phyloP scores from a whole-genome alignment of 768 basidiomycete genomes.

The Suillus luteus region DNA sequence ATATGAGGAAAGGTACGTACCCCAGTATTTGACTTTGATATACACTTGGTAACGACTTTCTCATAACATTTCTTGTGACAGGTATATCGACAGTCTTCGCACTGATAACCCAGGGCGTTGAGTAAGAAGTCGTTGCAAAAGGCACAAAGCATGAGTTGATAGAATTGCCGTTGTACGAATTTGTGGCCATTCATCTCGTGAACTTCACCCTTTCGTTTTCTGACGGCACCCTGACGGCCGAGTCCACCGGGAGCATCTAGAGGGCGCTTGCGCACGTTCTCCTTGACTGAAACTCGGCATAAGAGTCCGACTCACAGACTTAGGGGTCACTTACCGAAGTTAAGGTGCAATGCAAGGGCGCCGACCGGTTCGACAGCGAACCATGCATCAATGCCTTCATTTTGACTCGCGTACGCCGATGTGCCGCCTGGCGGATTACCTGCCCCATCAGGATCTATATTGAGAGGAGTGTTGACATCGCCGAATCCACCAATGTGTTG shows the following conservation, averaged over 20 bases:
- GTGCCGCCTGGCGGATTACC: slow-evolving; percentile 33
- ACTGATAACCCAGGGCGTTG: slow-evolving; percentile 97
- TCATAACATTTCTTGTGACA: slow-evolving; percentile 99
- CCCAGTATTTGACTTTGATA: slow-evolving; percentile 93
- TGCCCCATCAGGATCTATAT: slow-evolving; percentile 36
- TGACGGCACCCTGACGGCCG: slow-evolving; percentile 96
- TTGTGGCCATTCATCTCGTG: slow-evolving; percentile 99
- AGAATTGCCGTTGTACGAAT: slow-evolving; percentile 96
- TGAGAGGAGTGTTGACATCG: slow-evolving; percentile 45
- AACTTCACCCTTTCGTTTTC: slow-evolving; percentile 96
- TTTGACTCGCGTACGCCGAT: slow-evolving; percentile 24
- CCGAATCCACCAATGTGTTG: slow-evolving; percentile 52
- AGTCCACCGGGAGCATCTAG: slow-evolving; percentile 88
- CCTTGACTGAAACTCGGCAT: slow-evolving; percentile 71
- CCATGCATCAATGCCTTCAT: slow-evolving; percentile 94
- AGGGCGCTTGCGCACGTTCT: slow-evolving; percentile 96
- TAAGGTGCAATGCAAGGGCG: slow-evolving; percentile 81
- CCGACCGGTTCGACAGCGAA: slow-evolving; percentile 98
- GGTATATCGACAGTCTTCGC: slow-evolving; percentile 98
- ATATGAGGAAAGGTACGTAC: slow-evolving; percentile 48
- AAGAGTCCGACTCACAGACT: slow-evolving; percentile 1
- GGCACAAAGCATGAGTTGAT: slow-evolving; percentile 97
- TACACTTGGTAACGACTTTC: slow-evolving; percentile 99
- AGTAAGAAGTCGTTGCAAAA: slow-evolving; percentile 98
- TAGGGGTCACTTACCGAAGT: slow-evolving; percentile 73